phyloP scores from a whole-genome alignment of 345 rosid species.

The Citropsis articulata region DNA sequence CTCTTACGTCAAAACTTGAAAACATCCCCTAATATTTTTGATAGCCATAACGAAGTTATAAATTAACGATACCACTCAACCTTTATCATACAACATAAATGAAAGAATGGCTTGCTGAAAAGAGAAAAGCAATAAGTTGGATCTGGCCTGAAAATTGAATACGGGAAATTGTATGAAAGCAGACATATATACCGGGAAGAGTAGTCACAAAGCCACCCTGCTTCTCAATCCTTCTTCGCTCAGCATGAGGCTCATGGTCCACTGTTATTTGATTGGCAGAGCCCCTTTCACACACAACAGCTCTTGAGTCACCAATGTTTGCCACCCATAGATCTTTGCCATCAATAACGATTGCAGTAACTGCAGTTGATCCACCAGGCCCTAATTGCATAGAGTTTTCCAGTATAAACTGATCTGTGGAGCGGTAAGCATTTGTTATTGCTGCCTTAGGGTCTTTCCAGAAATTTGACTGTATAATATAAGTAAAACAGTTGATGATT shows the following conservation, averaged over 20 bases:
- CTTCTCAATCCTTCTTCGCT: conserved; percentile 47
- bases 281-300: conserved; percentile 55
- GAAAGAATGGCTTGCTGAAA: background rate
- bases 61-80: background rate
- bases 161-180: background rate
- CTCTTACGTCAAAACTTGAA: background rate
- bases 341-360: conserved; percentile 54
- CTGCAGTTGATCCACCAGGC: conserved; percentile 66
- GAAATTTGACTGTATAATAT: conserved; percentile 38
- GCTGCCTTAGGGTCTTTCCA: conserved; percentile 44
- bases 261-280: conserved; percentile 52
- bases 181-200: conserved; percentile 40
- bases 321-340: conserved; percentile 64
- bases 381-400: conserved; percentile 53
- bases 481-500: background rate
- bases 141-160: background rate
- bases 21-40: background rate
- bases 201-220: conserved; percentile 54
- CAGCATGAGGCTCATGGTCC: conserved; percentile 51
- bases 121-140: background rate
- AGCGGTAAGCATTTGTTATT: conserved; percentile 44
- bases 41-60: background rate
- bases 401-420: conserved; percentile 46
- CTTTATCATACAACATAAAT: background rate
- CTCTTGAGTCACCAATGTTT: conserved; percentile 60